Conservation (phyloP, 2,329 filamentous ascomycete species). For the Thelonectria discophora region DNA sequence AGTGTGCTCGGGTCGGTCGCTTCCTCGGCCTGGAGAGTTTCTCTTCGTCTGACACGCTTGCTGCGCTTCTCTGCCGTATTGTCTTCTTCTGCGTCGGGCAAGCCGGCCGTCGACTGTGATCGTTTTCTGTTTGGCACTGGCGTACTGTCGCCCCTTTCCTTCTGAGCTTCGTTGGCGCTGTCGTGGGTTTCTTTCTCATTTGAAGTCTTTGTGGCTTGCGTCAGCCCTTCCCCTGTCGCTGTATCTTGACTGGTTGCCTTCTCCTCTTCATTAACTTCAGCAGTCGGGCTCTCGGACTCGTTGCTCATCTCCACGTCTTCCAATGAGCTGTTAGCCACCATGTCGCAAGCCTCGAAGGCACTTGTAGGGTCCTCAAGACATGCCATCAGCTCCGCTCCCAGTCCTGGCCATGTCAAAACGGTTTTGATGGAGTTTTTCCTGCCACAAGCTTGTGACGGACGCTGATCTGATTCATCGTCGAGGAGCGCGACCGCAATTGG, state of each 20-base stretch:
- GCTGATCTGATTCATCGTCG: conserved; percentile 32
- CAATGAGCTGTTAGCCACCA: conserved; percentile 39
- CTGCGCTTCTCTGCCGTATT: conserved; percentile 67
- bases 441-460: conserved; percentile 26
- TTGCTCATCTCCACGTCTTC: conserved; percentile 40
- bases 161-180: conserved; percentile 36
- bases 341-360: conserved; percentile 45
- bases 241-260: conserved; percentile 21
- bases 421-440: conserved; percentile 27
- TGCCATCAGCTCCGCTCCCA: conserved; percentile 47
- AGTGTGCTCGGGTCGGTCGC: conserved; percentile 60
- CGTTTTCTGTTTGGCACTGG: conserved; percentile 63
- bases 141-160: conserved; percentile 50
- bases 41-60: conserved; percentile 67
- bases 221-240: background rate
- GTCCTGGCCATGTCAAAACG: conserved; percentile 45
- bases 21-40: conserved; percentile 64
- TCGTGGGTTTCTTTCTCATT: conserved; percentile 26
- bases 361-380: conserved; percentile 43
- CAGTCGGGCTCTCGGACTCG: conserved; percentile 28
- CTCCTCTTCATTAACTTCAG: conserved; percentile 21
- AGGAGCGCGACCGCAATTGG: conserved; percentile 22
- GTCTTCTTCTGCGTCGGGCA: conserved; percentile 68
- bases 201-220: background rate
- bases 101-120: conserved; percentile 69